phyloP scores from a whole-genome alignment of 345 rosid species.

The Bruguiera parviflora region DNA sequence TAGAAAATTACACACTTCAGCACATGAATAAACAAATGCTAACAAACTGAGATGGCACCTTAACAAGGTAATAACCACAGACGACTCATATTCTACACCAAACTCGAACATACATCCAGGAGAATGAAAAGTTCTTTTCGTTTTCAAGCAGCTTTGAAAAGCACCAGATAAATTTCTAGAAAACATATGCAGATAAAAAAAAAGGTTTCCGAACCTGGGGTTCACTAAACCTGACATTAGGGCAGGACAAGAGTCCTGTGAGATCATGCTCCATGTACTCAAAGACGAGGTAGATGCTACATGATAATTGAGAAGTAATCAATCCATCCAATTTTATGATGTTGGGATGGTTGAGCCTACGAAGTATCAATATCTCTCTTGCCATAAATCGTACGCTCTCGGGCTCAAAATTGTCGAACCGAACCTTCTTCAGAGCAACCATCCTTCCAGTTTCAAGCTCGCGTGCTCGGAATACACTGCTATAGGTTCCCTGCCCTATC shows the following conservation, averaged over 20 bases:
- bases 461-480: constrained; percentile 89
- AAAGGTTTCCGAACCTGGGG: constrained; percentile 67
- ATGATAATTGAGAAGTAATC: constrained; percentile 76
- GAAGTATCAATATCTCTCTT: constrained; percentile 86
- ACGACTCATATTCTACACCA: background rate
- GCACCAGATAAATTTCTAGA: background rate
- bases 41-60: constrained; percentile 1
- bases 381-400: constrained; percentile 99
- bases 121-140: background rate
- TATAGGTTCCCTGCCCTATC: constrained; percentile 98
- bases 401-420: constrained; percentile 93
- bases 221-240: constrained; percentile 71
- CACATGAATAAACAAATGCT: background rate
- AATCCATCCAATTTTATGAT: constrained; percentile 84
- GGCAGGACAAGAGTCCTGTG: constrained; percentile 81
- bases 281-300: constrained; percentile 85
- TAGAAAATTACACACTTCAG: constrained; percentile 5
- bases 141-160: background rate
- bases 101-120: background rate
- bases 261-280: constrained; percentile 99
- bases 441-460: constrained; percentile 74
- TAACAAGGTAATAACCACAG: background rate
- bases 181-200: constrained; percentile 3
- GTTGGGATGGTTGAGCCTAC: constrained; percentile 87
- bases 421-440: constrained; percentile 93